Conservation (phyloP, 495 filamentous ascomycete genomes). For the Penicillium longicatenatum region DNA sequence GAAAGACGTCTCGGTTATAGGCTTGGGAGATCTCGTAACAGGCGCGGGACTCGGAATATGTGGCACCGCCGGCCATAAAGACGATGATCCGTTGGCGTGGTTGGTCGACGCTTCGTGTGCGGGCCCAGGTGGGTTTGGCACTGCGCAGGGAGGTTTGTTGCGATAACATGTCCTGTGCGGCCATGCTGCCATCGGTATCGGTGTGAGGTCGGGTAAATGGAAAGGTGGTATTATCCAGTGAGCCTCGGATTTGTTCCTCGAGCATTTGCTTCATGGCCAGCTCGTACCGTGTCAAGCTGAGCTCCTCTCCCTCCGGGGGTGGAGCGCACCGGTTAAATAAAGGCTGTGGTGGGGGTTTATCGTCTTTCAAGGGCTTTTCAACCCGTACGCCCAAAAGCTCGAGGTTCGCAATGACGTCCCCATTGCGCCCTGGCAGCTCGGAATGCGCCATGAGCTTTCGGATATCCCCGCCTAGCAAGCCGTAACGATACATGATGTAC, state of each 20-base stretch:
- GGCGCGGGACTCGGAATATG: slow-evolving; percentile 81
- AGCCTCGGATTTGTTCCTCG: slow-evolving; percentile 65
- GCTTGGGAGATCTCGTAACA: slow-evolving; percentile 84
- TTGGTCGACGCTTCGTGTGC: slow-evolving; percentile 73
- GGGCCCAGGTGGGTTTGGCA: slow-evolving; percentile 94
- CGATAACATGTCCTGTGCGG: slow-evolving; percentile 57
- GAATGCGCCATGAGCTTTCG: slow-evolving; percentile 84
- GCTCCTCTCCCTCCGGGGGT: slow-evolving; percentile 50
- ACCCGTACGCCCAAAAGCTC: slow-evolving; percentile 78
- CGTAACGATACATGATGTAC: slow-evolving; percentile 85
- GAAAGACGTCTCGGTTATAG: slow-evolving; percentile 77
- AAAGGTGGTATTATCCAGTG: slow-evolving; percentile 62
- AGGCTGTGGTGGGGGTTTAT: slow-evolving; percentile 60
- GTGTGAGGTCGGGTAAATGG: slow-evolving; percentile 80
- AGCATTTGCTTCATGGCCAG: slow-evolving; percentile 63
- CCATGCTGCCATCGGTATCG: slow-evolving; percentile 58
- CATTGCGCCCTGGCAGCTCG: slow-evolving; percentile 71
- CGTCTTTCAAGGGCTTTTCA: slow-evolving; percentile 74
- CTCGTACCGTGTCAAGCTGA: slow-evolving; percentile 52
- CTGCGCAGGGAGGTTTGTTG: slow-evolving; percentile 75
- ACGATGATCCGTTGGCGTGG: slow-evolving; percentile 89
- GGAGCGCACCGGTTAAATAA: slow-evolving; percentile 67
- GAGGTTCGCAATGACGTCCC: slow-evolving; percentile 72
- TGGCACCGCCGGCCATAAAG: slow-evolving; percentile 95
- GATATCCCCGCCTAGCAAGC: slow-evolving; percentile 84